phyloP scores from a whole-genome alignment of 148 eudicot species.

The Bassia scoparia region DNA sequence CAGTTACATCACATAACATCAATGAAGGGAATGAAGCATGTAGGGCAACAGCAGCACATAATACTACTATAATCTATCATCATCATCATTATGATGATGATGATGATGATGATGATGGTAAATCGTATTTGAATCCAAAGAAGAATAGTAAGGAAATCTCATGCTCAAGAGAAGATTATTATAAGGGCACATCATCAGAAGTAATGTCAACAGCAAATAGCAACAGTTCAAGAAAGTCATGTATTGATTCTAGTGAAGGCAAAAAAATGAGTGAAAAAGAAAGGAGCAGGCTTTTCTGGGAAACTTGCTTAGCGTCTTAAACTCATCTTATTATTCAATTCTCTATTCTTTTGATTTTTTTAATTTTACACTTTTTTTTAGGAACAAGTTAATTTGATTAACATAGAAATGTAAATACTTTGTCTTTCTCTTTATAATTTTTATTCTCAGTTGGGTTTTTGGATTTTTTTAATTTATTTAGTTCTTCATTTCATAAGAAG shows the following conservation, averaged over 20 bases:
- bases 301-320: constrained; percentile 76
- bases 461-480: not conserved
- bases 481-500: not conserved
- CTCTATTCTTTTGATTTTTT: not conserved
- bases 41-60: not conserved
- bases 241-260: constrained; percentile 34
- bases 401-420: too few relatives aligned
- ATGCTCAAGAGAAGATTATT: not conserved
- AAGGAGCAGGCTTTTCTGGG: constrained; percentile 70
- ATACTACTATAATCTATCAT: not conserved
- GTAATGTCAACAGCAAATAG: constrained; percentile 36
- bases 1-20: not conserved
- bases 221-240: constrained; percentile 25
- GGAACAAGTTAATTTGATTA: too few relatives aligned
- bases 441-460: not conserved
- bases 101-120: constrained; percentile 18
- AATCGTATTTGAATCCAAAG: constrained; percentile 8
- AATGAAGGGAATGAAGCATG: constrained; percentile 1
- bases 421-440: constrained; percentile 6
- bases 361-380: not conserved
- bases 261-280: constrained; percentile 45
- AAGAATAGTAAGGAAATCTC: not conserved
- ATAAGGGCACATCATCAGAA: constrained; percentile 24
- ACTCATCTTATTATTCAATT: not conserved
- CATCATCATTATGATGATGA: constrained; percentile 6